Percentiles rank a stretch among this genome's conserved stretches.
phyloP scores from a whole-genome alignment of 2,329 filamentous ascomycete species.

The Colletotrichum agaves region DNA sequence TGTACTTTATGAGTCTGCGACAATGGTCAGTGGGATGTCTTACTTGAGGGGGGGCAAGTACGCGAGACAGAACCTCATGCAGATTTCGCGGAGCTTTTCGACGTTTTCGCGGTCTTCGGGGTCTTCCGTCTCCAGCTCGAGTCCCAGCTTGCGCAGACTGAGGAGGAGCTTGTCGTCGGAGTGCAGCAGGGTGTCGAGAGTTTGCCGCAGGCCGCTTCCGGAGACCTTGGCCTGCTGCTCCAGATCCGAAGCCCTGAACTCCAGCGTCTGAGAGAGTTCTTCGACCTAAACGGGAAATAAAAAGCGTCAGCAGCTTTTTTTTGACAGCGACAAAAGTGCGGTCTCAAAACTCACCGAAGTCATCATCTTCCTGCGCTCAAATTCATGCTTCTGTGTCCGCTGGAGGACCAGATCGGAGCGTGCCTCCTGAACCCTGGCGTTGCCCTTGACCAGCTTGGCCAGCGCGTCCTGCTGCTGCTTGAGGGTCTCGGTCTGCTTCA shows the following conservation, averaged over 20 bases:
- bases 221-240: slow-evolving; percentile 62
- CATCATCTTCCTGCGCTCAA: slow-evolving; percentile 54
- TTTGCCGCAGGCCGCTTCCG: slow-evolving; percentile 57
- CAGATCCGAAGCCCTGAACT: slow-evolving; percentile 58
- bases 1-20: slow-evolving; percentile 65
- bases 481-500: slow-evolving; percentile 71
- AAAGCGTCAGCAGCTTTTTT: background rate
- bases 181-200: slow-evolving; percentile 61
- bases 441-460: slow-evolving; percentile 59
- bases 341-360: slow-evolving; percentile 50
- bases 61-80: slow-evolving; percentile 55
- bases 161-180: slow-evolving; percentile 74
- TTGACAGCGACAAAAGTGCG: too few relatives aligned
- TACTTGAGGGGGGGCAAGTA: background rate
- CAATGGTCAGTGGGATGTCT: background rate
- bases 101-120: slow-evolving; percentile 64
- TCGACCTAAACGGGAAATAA: slow-evolving; percentile 52
- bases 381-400: slow-evolving; percentile 51
- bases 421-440: slow-evolving; percentile 47
- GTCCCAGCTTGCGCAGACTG: slow-evolving; percentile 73
- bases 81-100: slow-evolving; percentile 68
- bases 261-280: slow-evolving; percentile 58
- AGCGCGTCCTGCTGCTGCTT: slow-evolving; percentile 71
- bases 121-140: slow-evolving; percentile 65
- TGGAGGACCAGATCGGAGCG: slow-evolving; percentile 49